These are phyloP conservation scores for Parmelia sp. DNA, from an alignment of 495 filamentous ascomycete species.

Conservation along the genomic window DNA sequence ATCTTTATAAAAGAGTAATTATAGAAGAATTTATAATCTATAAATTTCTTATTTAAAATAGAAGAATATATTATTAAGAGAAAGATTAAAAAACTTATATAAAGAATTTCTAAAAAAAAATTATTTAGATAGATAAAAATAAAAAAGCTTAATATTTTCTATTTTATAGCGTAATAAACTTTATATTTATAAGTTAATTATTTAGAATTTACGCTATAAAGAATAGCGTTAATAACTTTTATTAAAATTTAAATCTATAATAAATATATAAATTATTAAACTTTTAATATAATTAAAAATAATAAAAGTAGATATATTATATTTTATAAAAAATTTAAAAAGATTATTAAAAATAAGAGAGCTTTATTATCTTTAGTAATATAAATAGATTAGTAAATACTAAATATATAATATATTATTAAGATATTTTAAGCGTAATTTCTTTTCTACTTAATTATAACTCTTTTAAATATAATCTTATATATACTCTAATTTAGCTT, in stretches of 20 bases:
- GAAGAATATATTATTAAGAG: neutral
- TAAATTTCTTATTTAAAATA: neutral
- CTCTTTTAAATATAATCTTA: neutral
- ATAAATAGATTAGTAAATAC: neutral
- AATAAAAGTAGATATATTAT: neutral
- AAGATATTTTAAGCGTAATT: neutral
- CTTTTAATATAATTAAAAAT: neutral
- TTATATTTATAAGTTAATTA: neutral
- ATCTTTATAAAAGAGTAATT: no score
- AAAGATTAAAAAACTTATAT: neutral
- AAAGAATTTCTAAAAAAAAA: neutral
- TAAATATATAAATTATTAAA: neutral
- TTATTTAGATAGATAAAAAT: neutral
- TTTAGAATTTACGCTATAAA: neutral
- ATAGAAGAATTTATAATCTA: neutral
- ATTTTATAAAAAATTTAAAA: neutral
- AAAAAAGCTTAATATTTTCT: neutral
- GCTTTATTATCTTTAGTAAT: neutral
- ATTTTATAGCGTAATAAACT: neutral
- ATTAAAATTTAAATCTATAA: neutral
- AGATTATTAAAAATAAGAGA: neutral
- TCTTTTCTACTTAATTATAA: constrained; percentile 2
- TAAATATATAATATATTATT: neutral
- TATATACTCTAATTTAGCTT: neutral
- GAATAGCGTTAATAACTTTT: neutral